Evolutionary conservation across 2,329 filamentous ascomycete species (phyloP), one percentile per base, ranked within the genome.

Genomic region (Aspergillus proliferans): DNA sequence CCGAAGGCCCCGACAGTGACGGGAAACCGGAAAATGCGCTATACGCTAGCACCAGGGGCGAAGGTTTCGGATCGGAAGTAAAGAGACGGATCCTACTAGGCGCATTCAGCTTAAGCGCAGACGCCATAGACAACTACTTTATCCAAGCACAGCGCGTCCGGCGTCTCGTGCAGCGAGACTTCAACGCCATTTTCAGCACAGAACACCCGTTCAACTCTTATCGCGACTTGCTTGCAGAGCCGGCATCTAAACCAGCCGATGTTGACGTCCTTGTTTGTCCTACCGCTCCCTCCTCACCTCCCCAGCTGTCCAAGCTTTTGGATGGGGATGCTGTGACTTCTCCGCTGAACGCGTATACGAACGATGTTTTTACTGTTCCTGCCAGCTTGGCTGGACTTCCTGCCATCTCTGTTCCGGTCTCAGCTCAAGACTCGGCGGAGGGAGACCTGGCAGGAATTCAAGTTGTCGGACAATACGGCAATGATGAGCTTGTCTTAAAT

Each of bases 61-160:
- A 75, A 30, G 84, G 85, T 0, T 90, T 98, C 56, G 93, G 93
- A 6, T 74, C 80, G 6, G 93, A 98, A 69, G 92, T 96, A 9
- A 84, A 86, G 63, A 80, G 89, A 47, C 83, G 93, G 36, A 94
- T 98, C 50, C 71, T 98, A 7, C 80, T 98, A 0, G 93, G 93
- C 14, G 85, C 90, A 0, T 97, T 95, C 65, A 91, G 85, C 38
- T 78, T 98, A 46, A 95, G 88, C 69, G 91, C 92, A 0, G 83
- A 87, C 52, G 90, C 90, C 8, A 93, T 94, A 63, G 87, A 95
- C 67, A 98, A 97, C 66, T 96, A 97, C 70, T 98, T 98, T 63
- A 81, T 95, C 53, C 87, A 95, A 66, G 93, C 93, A 42, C 93
- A 98, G 71, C 86, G 85, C 56, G 82, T 96, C 36, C 85, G 93